Percentiles rank a stretch among this genome's conserved stretches.
These are phyloP conservation scores for Fusarium acutatum DNA, from an alignment of 2,329 filamentous ascomycete species.

Conservation along the genomic window DNA sequence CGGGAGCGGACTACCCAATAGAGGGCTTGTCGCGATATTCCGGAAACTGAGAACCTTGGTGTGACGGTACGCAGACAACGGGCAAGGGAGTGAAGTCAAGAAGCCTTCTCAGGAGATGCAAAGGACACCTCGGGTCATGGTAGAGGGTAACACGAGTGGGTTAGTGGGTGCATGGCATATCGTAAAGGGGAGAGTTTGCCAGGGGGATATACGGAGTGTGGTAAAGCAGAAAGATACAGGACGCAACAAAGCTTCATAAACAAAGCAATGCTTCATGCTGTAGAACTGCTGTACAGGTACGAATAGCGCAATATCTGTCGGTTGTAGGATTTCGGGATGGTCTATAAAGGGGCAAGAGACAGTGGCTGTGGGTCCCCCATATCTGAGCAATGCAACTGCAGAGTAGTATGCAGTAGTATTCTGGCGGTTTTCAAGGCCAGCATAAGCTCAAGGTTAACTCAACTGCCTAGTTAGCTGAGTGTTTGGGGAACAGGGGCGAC, in stretches of 20 bases:
- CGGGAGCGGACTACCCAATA: constrained; percentile 30
- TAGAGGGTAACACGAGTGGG: constrained; percentile 22
- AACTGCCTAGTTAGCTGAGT: background rate
- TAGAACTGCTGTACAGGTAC: constrained; percentile 4
- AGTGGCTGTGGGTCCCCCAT: background rate
- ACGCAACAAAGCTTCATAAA: background rate
- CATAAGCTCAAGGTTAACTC: constrained; percentile 9
- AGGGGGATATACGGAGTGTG: constrained; percentile 5
- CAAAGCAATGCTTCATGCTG: background rate
- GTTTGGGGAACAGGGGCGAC: constrained; percentile 9
- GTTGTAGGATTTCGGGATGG: background rate
- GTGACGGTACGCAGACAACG: constrained; percentile 17
- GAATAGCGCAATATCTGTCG: background rate
- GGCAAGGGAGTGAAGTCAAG: constrained; percentile 12
- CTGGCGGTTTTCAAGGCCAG: background rate
- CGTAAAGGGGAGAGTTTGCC: background rate
- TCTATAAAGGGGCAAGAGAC: background rate
- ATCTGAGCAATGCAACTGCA: constrained; percentile 12
- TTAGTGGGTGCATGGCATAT: constrained; percentile 9
- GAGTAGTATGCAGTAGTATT: background rate
- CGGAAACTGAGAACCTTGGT: constrained; percentile 25
- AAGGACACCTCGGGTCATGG: constrained; percentile 4
- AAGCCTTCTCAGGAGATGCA: background rate
- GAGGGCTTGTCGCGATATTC: constrained; percentile 38
- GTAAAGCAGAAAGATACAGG: constrained; percentile 13